Conservation (phyloP, 2,329 filamentous ascomycete species). For the Pseudogymnoascus destructans region DNA sequence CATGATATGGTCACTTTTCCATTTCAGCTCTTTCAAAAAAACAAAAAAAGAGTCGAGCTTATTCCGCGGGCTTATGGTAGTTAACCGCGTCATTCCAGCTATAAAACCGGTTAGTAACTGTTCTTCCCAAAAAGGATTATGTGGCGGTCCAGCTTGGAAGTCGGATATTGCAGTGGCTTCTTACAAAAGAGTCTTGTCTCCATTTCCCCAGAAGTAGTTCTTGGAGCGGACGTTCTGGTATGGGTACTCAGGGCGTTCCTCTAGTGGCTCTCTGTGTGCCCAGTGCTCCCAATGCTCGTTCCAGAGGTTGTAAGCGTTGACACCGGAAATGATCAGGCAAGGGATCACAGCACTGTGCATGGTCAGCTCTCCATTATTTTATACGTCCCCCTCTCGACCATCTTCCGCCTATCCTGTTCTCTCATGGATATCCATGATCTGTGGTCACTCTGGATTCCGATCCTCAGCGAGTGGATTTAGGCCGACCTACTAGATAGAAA, state of each 20-base stretch:
- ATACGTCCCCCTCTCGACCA: not conserved
- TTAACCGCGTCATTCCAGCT: constrained; percentile 95
- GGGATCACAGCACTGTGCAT: constrained; percentile 58
- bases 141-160: not conserved
- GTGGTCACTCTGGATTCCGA: not conserved
- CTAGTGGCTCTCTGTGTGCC: constrained; percentile 68
- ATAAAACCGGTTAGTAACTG: constrained; percentile 12
- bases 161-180: constrained; percentile 24
- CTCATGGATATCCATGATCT: not conserved
- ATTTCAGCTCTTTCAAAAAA: constrained; percentile 5
- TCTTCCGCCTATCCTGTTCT: not conserved
- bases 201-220: constrained; percentile 91
- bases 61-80: constrained; percentile 75
- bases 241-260: constrained; percentile 85
- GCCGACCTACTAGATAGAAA: constrained; percentile 78
- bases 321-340: constrained; percentile 52
- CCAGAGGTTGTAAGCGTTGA: constrained; percentile 88
- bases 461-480: constrained; percentile 16
- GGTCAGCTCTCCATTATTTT: constrained; percentile 11
- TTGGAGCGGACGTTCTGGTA: constrained; percentile 97
- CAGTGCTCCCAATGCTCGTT: constrained; percentile 96
- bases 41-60: constrained; percentile 28
- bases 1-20: constrained; percentile 1
- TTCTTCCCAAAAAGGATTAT: not conserved
- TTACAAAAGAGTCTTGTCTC: constrained; percentile 76